These are phyloP conservation scores for Mycena pura DNA, from an alignment of 768 basidiomycete genomes.

Conservation along the genomic window DNA sequence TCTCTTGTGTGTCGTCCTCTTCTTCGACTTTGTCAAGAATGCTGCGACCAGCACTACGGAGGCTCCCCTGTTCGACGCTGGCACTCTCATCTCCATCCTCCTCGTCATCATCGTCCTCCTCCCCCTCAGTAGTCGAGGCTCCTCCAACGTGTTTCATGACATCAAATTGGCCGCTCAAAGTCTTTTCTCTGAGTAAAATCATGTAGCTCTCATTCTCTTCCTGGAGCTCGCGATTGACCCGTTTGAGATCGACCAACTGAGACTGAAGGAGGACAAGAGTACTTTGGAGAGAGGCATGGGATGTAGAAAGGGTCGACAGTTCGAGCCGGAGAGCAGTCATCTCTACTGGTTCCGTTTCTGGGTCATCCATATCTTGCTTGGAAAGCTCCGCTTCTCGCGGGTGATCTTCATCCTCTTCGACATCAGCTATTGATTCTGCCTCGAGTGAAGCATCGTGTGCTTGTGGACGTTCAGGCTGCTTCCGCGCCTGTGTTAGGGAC, in stretches of 20 bases:
- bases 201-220: constrained; percentile 99
- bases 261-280: constrained; percentile 85
- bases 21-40: constrained; percentile 71
- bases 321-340: constrained; percentile 86
- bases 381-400: constrained; percentile 29
- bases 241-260: constrained; percentile 86
- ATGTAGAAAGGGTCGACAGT: constrained; percentile 85
- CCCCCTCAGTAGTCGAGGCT: constrained; percentile 46
- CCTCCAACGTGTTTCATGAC: constrained; percentile 71
- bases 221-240: constrained; percentile 86
- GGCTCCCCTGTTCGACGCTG: constrained; percentile 58
- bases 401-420: constrained; percentile 43
- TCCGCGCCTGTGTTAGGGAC: constrained; percentile 73
- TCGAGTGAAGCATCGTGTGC: constrained; percentile 34
- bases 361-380: constrained; percentile 63
- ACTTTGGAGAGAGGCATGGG: constrained; percentile 82
- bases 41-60: constrained; percentile 63
- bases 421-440: constrained; percentile 49
- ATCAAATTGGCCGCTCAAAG: constrained; percentile 88
- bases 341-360: constrained; percentile 81
- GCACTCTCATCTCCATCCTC: constrained; percentile 48
- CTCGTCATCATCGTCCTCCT: constrained; percentile 48
- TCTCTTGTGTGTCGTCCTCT: constrained; percentile 46
- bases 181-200: constrained; percentile 90
- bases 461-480: constrained; percentile 48